Percentiles rank a stretch among this genome's conserved stretches.
Conservation (phyloP, 2,329 filamentous ascomycete genomes). For the Elsinoe australis region DNA sequence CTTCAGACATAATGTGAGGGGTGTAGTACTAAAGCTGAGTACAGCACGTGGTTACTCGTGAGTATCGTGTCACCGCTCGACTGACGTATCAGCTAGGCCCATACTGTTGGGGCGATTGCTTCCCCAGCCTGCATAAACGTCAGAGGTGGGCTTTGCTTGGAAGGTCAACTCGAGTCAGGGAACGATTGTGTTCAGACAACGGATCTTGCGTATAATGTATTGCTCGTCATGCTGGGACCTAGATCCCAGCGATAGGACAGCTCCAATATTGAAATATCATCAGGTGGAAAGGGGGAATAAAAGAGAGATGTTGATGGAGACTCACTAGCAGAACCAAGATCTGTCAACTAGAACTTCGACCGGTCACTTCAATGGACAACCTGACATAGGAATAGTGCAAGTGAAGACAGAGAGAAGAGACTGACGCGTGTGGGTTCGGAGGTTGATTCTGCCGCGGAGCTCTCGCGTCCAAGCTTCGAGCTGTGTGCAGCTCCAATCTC, state of each 20-base stretch:
- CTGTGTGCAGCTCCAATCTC: neutral
- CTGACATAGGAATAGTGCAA: too few species aligned
- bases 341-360: neutral
- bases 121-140: too few species aligned
- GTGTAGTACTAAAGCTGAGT: neutral
- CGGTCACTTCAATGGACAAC: neutral
- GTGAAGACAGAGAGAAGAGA: too few species aligned
- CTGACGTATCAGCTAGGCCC: too few species aligned
- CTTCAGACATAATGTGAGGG: conserved; percentile 32
- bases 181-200: conserved; percentile 17
- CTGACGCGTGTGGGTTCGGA: too few species aligned
- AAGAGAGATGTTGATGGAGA: too few species aligned
- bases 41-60: neutral
- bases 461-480: neutral
- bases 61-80: conserved; percentile 8
- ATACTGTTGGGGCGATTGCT: too few species aligned
- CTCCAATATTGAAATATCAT: conserved; percentile 22
- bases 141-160: too few species aligned
- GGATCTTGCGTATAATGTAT: conserved; percentile 21
- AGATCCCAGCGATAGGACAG: conserved; percentile 20
- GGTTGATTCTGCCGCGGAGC: neutral
- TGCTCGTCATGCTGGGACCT: conserved; percentile 20
- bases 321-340: too few species aligned
- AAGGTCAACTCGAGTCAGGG: too few species aligned
- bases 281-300: conserved; percentile 10